Evolutionary conservation across 331 rosid genomes (phyloP), one percentile per base, ranked within the genome.

Genomic region (Acacia pycnantha): DNA sequence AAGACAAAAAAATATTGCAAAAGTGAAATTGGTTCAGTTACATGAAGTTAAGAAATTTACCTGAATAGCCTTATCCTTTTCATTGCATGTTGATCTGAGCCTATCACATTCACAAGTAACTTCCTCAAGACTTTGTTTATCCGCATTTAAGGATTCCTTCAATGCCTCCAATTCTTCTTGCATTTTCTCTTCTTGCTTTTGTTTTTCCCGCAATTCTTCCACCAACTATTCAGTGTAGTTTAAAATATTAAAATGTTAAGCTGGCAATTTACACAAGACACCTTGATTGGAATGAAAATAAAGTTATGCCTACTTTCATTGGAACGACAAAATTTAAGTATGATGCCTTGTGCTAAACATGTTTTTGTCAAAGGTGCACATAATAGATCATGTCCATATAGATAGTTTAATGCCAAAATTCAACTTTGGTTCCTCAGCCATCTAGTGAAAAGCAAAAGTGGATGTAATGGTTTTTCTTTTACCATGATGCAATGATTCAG

Each of bases 31-130:
- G 73, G 73, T 66, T 29, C 13, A 15, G 77, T 66, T 61, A 44
- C 48, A 27, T 72, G 77, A 15, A 44, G 40, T 47, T 2, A 13
- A 80, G 81, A 56, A 44, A 33, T 89, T 76, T 76, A 94, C 99
- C 94, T 94, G 93, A 87, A 94, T 94, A 65, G 86, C 94, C 73
- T 62, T 87, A 71, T 96, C 97, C 83, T 89, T 94, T 85, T 89
- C 98, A n/a, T 88, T 84, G 62, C 91, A 90, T 76, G 79, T 64
- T 37, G 89, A 85, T 65, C 81, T 82, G 70, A 91, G 86, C 76
- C 89, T 90, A 77, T 87, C 92, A 74, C 86, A 90, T 48, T 88
- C 94, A 37, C 79, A 68, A 11, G 81, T 78, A 79, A 91, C 87
- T 73, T 96, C 92, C 66, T 51, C 85, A 41, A 96, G 71, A 80